Evolutionary conservation across 768 basidiomycete genomes (phyloP).

Genomic region (Holtermannia corniformis): DNA sequence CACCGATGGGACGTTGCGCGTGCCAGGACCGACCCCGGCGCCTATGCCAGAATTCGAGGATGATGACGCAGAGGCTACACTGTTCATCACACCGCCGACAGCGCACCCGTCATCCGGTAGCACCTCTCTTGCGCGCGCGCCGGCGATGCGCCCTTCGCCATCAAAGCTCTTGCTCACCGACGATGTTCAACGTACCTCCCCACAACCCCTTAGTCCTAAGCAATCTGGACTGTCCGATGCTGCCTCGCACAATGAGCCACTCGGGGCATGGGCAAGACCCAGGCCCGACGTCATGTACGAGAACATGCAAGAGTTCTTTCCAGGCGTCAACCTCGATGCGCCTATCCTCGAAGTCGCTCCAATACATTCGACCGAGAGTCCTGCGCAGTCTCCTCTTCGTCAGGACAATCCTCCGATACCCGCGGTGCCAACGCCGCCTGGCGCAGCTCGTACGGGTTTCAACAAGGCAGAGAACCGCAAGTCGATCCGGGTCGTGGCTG

Average conservation of each 20-base stretch:
- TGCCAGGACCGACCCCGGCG: background rate
- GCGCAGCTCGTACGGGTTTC: constrained; percentile 10
- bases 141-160: too few relatives aligned
- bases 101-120: background rate
- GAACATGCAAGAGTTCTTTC: constrained; percentile 88
- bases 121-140: background rate
- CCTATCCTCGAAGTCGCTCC: constrained; percentile 75
- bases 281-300: constrained; percentile 54
- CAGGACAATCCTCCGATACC: constrained; percentile 1
- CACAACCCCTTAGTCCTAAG: constrained; percentile 1
- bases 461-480: constrained; percentile 47
- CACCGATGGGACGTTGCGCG: background rate
- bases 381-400: constrained; percentile 15
- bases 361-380: constrained; percentile 27
- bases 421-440: constrained; percentile 10
- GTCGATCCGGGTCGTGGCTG: constrained; percentile 84
- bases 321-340: constrained; percentile 88
- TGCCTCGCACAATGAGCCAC: constrained; percentile 12
- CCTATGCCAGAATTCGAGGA: constrained; percentile 2
- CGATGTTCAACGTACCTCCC: background rate
- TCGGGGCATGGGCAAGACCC: constrained; percentile 18
- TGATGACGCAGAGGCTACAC: constrained; percentile 36
- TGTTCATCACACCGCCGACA: constrained; percentile 26
- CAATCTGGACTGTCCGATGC: too few relatives aligned
- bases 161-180: background rate